phyloP scores from a whole-genome alignment of 768 basidiomycete genomes.

The Pisolithus microcarpus region DNA sequence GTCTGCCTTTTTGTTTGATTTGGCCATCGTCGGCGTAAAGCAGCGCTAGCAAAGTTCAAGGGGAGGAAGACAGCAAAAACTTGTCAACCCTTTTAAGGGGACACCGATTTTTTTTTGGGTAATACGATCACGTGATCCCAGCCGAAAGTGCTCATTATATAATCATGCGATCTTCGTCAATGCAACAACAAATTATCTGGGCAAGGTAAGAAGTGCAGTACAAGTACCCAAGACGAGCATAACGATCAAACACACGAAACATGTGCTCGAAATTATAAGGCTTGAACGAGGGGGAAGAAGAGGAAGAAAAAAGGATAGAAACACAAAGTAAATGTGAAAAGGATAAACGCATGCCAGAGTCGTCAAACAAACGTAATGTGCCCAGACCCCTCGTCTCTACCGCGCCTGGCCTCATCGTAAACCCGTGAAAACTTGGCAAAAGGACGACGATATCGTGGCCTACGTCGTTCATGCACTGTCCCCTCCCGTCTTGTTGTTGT shows the following conservation, averaged over 20 bases:
- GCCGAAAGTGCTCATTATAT: too few relatives aligned
- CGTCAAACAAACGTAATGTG: slow-evolving; percentile 12
- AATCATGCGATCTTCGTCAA: background rate
- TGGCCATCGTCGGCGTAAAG: slow-evolving; percentile 12
- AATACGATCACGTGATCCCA: background rate
- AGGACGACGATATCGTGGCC: background rate
- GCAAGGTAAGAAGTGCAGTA: slow-evolving; percentile 2
- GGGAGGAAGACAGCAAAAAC: too few relatives aligned
- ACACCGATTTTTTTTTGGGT: background rate
- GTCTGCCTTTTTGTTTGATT: slow-evolving; percentile 18
- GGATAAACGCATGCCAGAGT: slow-evolving; percentile 7
- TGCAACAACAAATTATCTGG: slow-evolving; percentile 14
- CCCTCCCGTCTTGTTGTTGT: slow-evolving; percentile 19
- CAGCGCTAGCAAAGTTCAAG: too few relatives aligned
- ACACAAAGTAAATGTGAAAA: slow-evolving; percentile 3
- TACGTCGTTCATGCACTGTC: slow-evolving; percentile 17
- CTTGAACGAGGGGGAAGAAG: slow-evolving; percentile 1
- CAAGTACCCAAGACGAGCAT: slow-evolving; percentile 14
- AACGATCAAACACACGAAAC: slow-evolving; percentile 15
- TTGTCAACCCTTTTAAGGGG: too few relatives aligned
- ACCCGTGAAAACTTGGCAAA: background rate
- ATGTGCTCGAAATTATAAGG: slow-evolving; percentile 15
- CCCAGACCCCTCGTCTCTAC: slow-evolving; percentile 12
- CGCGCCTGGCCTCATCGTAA: slow-evolving; percentile 1
- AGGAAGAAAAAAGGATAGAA: slow-evolving; percentile 5